phyloP scores from a whole-genome alignment of 2,329 filamentous ascomycete species.

The Phyllosticta citribraziliensis region DNA sequence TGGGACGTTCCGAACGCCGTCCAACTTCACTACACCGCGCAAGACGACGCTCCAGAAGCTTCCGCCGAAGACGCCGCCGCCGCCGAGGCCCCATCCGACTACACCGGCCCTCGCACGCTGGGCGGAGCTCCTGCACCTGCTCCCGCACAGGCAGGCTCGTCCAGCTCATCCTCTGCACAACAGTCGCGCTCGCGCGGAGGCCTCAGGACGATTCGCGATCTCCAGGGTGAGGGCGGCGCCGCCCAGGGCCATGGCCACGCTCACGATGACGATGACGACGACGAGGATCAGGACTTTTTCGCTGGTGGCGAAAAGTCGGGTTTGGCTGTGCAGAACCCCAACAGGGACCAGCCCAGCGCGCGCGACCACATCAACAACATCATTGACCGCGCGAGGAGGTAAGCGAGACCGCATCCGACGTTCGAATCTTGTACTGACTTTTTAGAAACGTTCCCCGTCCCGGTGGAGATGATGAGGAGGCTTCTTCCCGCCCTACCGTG shows the following conservation, averaged over 20 bases:
- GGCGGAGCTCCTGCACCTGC: conserved; percentile 26
- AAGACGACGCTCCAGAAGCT: conserved; percentile 19
- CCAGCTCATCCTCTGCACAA: conserved; percentile 20
- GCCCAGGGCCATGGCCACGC: conserved; percentile 32
- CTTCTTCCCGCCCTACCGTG: conserved; percentile 37
- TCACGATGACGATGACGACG: conserved; percentile 44
- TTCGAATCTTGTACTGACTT: conserved; percentile 15
- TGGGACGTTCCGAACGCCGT: conserved; percentile 38
- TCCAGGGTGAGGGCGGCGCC: conserved; percentile 32
- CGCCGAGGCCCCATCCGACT: conserved; percentile 11
- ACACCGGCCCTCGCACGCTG: conserved; percentile 20
- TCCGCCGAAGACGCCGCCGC: conserved; percentile 22
- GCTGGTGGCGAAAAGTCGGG: conserved; percentile 79
- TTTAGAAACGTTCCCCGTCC: conserved; percentile 51
- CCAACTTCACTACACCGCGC: conserved; percentile 31
- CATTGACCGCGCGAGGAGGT: conserved; percentile 38
- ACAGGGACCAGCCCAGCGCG: conserved; percentile 28
- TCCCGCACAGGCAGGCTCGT: conserved; percentile 16
- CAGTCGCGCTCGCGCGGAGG: conserved; percentile 17
- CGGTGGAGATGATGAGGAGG: conserved; percentile 42
- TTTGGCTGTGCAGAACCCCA: conserved; percentile 57
- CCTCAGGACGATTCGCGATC: conserved; percentile 35
- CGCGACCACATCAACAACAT: conserved; percentile 42
- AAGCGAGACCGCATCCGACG: not conserved
- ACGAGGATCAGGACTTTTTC: conserved; percentile 59